Conservation (phyloP, 2,329 filamentous ascomycete species). For the Fusarium sp. region DNA sequence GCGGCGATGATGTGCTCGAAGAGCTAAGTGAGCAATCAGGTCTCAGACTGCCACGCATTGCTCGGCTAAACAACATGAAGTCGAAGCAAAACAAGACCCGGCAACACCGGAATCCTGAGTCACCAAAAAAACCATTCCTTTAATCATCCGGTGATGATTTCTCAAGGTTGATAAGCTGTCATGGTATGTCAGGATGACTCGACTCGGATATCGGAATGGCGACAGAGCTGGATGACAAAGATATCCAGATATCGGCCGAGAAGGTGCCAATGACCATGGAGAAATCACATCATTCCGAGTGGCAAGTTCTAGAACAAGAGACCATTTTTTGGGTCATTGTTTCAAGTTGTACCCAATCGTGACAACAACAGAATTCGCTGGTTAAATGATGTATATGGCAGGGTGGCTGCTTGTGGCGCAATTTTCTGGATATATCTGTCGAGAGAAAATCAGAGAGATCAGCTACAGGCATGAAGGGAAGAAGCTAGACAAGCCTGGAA, state of each 20-base stretch:
- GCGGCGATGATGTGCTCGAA: constrained; percentile 43
- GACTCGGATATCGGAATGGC: constrained; percentile 40
- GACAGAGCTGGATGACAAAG: constrained; percentile 26
- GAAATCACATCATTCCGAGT: constrained; percentile 40
- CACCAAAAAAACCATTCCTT: background rate
- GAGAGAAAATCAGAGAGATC: constrained; percentile 14
- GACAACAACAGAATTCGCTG: constrained; percentile 4
- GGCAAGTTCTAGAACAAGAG: constrained; percentile 10
- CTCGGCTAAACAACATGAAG: background rate
- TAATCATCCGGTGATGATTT: constrained; percentile 5
- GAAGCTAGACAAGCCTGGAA: constrained; percentile 4
- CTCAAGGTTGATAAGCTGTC: constrained; percentile 18
- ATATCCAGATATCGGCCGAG: background rate
- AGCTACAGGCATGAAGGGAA: constrained; percentile 13
- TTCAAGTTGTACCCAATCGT: background rate
- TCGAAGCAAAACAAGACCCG: background rate
- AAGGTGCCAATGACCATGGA: background rate
- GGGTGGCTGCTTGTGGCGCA: constrained; percentile 31
- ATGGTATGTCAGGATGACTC: constrained; percentile 17
- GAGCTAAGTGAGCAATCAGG: constrained; percentile 35
- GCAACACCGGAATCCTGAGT: constrained; percentile 17
- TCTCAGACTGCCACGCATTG: constrained; percentile 22
- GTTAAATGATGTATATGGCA: constrained; percentile 1
- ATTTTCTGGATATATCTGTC: background rate
- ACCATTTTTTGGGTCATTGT: background rate